Evolutionary conservation across 345 rosid species (phyloP).

Genomic region (Eucalyptus pauciflora): DNA sequence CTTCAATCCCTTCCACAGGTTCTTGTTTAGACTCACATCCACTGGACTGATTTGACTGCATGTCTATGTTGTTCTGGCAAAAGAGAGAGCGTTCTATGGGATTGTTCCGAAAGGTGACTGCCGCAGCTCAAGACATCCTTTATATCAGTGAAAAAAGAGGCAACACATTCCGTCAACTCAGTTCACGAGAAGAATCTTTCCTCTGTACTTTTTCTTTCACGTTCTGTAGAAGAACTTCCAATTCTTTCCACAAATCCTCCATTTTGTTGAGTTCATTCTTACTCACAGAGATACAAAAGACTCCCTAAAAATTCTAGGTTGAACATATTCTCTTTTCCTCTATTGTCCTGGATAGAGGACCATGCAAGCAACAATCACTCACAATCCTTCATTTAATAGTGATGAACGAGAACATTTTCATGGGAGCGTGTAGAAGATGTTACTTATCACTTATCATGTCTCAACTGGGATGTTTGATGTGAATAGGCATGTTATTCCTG

Average conservation of each 20-base stretch:
- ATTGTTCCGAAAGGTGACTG: background rate
- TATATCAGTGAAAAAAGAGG: background rate
- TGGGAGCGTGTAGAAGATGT: background rate
- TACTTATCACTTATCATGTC: background rate
- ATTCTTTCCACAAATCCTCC: slow-evolving; percentile 26
- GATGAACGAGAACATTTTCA: background rate
- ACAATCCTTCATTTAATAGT: background rate
- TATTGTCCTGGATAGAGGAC: background rate
- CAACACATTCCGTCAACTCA: slow-evolving; percentile 2
- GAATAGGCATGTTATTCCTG: background rate
- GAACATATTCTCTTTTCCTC: slow-evolving; percentile 15
- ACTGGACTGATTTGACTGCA: background rate
- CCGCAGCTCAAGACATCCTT: background rate
- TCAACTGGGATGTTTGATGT: background rate
- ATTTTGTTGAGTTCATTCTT: slow-evolving; percentile 49
- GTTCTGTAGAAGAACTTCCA: slow-evolving; percentile 32
- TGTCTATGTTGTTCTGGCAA: background rate
- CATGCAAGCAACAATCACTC: background rate
- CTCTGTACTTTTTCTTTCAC: background rate
- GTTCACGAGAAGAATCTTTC: background rate
- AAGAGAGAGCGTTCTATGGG: background rate
- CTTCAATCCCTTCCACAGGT: slow-evolving; percentile 32
- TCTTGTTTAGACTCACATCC: slow-evolving; percentile 11
- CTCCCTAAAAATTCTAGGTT: slow-evolving; percentile 36
- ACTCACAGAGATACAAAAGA: slow-evolving; percentile 36